phyloP scores from a whole-genome alignment of 2,329 filamentous ascomycete genomes.

The Hypocrella siamensis region DNA sequence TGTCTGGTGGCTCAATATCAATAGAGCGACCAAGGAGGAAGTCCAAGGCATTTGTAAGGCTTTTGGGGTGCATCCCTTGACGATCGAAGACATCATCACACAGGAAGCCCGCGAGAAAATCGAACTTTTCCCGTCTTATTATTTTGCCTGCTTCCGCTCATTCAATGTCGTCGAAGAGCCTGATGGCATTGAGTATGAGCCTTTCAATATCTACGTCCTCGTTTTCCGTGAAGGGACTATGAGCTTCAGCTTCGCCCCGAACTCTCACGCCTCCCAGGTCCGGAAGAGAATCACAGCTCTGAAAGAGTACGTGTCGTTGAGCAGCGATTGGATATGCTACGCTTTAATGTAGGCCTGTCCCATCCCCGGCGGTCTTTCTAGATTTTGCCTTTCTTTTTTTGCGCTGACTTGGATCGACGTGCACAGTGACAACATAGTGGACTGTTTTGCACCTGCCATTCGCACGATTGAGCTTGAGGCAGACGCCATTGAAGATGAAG shows the following conservation, averaged over 20 bases:
- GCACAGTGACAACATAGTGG: conserved; percentile 84
- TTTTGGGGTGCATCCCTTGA: conserved; percentile 90
- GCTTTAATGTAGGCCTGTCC: conserved; percentile 89
- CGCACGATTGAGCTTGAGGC: conserved; percentile 75
- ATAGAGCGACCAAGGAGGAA: conserved; percentile 79
- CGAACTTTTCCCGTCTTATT: conserved; percentile 92
- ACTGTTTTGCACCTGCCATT: conserved; percentile 84
- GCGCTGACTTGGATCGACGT: background rate
- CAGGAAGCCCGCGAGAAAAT: conserved; percentile 97
- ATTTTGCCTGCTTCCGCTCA: conserved; percentile 93
- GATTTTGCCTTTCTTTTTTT: too few relatives aligned
- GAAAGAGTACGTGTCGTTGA: conserved; percentile 87
- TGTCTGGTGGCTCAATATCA: conserved; percentile 98
- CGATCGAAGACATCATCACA: conserved; percentile 87
- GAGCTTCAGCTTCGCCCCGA: conserved; percentile 84
- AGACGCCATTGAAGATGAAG: conserved; percentile 86
- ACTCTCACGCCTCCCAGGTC: conserved; percentile 76
- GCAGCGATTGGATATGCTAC: conserved; percentile 98
- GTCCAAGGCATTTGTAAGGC: conserved; percentile 79
- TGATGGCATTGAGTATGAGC: conserved; percentile 71
- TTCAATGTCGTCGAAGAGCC: conserved; percentile 71
- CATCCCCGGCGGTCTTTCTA: too few relatives aligned
- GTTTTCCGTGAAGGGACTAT: conserved; percentile 92
- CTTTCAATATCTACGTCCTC: conserved; percentile 91
- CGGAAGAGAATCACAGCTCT: conserved; percentile 81